Base-by-base conservation (phyloP, 257 asterid genomes). In the Fraxinus anomala region DNA sequence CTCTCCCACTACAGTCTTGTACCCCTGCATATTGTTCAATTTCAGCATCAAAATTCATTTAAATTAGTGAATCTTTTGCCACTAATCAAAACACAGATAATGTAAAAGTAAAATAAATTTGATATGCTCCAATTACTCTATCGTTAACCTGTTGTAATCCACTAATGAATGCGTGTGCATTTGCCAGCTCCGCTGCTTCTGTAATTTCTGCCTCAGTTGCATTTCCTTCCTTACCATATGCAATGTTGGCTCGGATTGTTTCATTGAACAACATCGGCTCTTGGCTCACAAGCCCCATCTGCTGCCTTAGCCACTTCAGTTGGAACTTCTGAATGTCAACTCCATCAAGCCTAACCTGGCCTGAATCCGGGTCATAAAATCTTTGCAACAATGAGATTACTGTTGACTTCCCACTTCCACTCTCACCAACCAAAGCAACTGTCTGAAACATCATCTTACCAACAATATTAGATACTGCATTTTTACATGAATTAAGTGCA, bases 371-470 rank as follows among this genome's bases (percentile, higher is more conserved):
- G 40, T 90, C 75, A 68, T 91, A 91, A 74, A 86, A 91, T 65
- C 95, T 83, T 72, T 88, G 93, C 77, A 91, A 23, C 13, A 91
- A 61, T 0, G 92, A 59, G 17, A 91, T 85, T 71, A 91, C 97
- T 0, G 97, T 90, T 0, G 97, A 91, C 76, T 91, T 91, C 77
- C 97, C 96, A 69, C 97, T 90, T 33, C 97, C 97, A 54, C 97
- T 91, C 81, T 90, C 95, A 69, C 97, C 97, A 1, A 91, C 97
- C 51, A 91, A 80, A 6, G 97, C 97, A 19, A 86, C 89, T 0
- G 95, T 90, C 95, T 91, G 83, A 24, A 79, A 44, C 1, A 23
- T 17, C 12, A 24, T 49, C 37, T 39, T 17, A n/a, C 42, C 17
- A 31, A 59, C 70, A 54, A 63, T 36, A 47, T 17, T 42, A 30